Evolutionary conservation across 2,329 filamentous ascomycete species (phyloP).

Genomic region (Myriosclerotinia duriaeana): DNA sequence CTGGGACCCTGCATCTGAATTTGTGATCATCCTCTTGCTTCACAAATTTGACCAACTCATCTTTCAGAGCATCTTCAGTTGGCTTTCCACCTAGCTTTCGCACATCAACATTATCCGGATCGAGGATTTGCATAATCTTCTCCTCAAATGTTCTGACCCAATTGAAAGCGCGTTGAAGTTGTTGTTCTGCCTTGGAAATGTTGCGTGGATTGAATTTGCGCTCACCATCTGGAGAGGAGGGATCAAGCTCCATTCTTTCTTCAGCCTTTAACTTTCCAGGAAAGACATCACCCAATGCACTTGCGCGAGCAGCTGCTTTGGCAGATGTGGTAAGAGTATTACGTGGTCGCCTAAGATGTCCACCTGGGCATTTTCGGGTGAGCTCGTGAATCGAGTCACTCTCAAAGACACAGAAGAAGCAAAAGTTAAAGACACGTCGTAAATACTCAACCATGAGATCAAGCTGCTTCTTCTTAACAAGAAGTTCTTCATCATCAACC

Average conservation of each 20-base stretch:
- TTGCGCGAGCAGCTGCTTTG: conserved; percentile 82
- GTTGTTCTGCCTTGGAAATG: conserved; percentile 78
- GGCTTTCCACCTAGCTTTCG: conserved; percentile 88
- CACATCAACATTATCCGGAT: conserved; percentile 83
- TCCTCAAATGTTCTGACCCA: conserved; percentile 99
- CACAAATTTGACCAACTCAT: conserved; percentile 82
- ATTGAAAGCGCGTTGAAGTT: conserved; percentile 91
- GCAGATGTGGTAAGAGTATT: conserved; percentile 80
- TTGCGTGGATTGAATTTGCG: conserved; percentile 64
- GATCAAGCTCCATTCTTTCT: conserved; percentile 53
- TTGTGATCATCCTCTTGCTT: conserved; percentile 98
- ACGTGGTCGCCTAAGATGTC: conserved; percentile 89
- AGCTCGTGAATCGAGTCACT: conserved; percentile 96
- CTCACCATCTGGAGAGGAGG: conserved; percentile 65
- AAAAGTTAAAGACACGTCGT: conserved; percentile 96
- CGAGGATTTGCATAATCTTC: conserved; percentile 88
- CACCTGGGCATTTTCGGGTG: conserved; percentile 91
- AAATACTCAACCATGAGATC: conserved; percentile 96
- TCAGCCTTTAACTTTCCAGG: conserved; percentile 76
- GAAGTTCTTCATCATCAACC: conserved; percentile 81
- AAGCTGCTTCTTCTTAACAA: conserved; percentile 94
- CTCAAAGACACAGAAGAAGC: conserved; percentile 99
- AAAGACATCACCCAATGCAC: conserved; percentile 78
- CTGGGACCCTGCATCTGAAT: conserved; percentile 92
- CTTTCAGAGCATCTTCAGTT: conserved; percentile 79